These are phyloP conservation scores for Fusarium poae DNA, from an alignment of 2,329 filamentous ascomycete species.

Conservation along the genomic window DNA sequence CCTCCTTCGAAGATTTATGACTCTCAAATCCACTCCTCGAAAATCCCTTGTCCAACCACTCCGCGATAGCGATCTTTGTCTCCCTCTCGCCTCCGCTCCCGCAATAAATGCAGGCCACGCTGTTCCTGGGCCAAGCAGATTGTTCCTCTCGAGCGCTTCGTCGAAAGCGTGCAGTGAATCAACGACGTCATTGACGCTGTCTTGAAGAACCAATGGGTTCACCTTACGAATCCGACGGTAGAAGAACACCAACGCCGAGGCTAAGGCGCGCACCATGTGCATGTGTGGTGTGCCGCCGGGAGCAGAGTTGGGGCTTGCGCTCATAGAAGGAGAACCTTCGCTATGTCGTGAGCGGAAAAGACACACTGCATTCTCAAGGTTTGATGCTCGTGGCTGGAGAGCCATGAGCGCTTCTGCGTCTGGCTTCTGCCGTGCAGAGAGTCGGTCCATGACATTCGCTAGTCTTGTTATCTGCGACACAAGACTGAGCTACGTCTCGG, in stretches of 20 bases:
- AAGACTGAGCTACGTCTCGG: slow-evolving; percentile 44
- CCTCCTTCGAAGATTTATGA: slow-evolving; percentile 34
- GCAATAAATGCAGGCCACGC: slow-evolving; percentile 44
- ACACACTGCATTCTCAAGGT: slow-evolving; percentile 42
- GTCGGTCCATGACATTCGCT: slow-evolving; percentile 38
- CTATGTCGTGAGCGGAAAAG: slow-evolving; percentile 33
- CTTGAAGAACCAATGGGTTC: slow-evolving; percentile 38
- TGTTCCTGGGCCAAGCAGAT: slow-evolving; percentile 36
- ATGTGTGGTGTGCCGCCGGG: slow-evolving; percentile 38
- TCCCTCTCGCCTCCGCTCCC: slow-evolving; percentile 36
- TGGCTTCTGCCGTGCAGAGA: slow-evolving; percentile 10
- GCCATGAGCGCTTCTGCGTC: slow-evolving; percentile 35
- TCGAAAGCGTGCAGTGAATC: slow-evolving; percentile 39
- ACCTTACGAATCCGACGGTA: slow-evolving; percentile 43
- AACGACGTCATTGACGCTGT: slow-evolving; percentile 38
- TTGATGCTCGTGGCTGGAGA: slow-evolving; percentile 29
- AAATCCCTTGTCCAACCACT: slow-evolving; percentile 43
- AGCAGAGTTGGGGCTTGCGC: slow-evolving; percentile 13
- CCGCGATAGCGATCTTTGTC: slow-evolving; percentile 33
- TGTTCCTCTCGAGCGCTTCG: slow-evolving; percentile 35
- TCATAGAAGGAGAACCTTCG: slow-evolving; percentile 2
- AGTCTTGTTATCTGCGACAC: slow-evolving; percentile 42
- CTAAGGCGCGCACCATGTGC: slow-evolving; percentile 42
- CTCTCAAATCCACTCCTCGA: slow-evolving; percentile 40
- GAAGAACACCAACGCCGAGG: slow-evolving; percentile 40